Percentiles rank a stretch among this genome's conserved stretches.
These are phyloP conservation scores for Raffaelea arxii DNA, from an alignment of 2,329 filamentous ascomycete genomes.

Conservation along the genomic window DNA sequence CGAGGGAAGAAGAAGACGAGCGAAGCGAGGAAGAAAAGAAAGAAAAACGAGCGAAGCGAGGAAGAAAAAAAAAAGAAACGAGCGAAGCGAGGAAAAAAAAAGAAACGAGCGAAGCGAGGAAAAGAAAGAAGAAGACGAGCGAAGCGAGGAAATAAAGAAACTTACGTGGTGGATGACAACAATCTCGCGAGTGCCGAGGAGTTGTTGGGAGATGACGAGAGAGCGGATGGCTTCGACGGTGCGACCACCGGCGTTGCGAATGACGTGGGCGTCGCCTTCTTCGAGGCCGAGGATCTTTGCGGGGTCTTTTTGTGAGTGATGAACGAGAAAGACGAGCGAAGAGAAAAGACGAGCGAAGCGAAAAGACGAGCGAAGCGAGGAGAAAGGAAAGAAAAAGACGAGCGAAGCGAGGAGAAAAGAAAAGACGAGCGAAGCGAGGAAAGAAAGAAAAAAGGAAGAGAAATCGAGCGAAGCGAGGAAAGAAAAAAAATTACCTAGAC, in stretches of 20 bases:
- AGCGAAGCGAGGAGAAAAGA: no score
- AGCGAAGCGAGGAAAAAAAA: neutral
- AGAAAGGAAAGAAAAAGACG: no score
- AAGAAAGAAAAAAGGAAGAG: no score
- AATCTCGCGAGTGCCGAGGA: slow-evolving; percentile 68
- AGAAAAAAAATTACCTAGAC: slow-evolving; percentile 27
- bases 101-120: neutral
- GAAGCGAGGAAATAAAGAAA: neutral
- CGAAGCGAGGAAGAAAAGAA: neutral
- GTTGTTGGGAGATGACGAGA: slow-evolving; percentile 71
- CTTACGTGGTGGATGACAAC: slow-evolving; percentile 57
- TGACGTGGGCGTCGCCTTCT: slow-evolving; percentile 72
- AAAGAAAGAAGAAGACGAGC: neutral
- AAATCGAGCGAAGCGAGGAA: no score
- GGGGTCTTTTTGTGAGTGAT: slow-evolving; percentile 35
- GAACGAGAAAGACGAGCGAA: neutral
- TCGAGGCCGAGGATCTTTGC: slow-evolving; percentile 58
- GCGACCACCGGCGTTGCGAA: slow-evolving; percentile 63
- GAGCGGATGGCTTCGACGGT: slow-evolving; percentile 62
- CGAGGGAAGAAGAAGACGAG: neutral
- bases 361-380: no score
- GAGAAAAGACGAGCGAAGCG: no score
- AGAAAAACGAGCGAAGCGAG: neutral
- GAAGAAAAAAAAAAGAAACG: neutral
- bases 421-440: no score